These are phyloP conservation scores for Noccaea caerulescens DNA, from an alignment of 345 rosid genomes.

Conservation along the genomic window DNA sequence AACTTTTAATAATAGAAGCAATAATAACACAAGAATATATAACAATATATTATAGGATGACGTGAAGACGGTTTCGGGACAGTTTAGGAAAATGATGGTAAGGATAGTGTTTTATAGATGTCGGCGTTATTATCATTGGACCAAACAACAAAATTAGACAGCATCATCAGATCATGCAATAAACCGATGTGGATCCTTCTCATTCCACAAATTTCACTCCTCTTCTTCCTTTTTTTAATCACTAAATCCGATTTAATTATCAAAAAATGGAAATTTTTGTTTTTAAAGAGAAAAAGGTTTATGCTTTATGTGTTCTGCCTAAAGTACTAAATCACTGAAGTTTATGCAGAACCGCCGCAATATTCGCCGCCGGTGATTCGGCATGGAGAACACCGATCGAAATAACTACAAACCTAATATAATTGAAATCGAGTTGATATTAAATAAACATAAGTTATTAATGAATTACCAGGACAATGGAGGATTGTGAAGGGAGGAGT, in stretches of 20 bases:
- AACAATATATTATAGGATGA: conserved; percentile 17
- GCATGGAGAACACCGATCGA: conserved; percentile 9
- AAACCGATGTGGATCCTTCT: conserved; percentile 43
- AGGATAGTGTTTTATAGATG: conserved; percentile 41
- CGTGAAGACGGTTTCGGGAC: conserved; percentile 44
- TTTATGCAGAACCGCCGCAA: conserved; percentile 41
- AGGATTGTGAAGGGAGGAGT: conserved; percentile 62
- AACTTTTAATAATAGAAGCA: conserved; percentile 12
- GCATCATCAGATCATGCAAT: conserved; percentile 44
- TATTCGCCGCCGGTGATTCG: conserved; percentile 31
- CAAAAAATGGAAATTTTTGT: not conserved
- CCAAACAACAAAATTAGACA: conserved; percentile 28
- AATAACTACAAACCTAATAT: not conserved
- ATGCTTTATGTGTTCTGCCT: conserved; percentile 21
- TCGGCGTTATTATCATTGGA: conserved; percentile 45
- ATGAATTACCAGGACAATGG: conserved; percentile 71
- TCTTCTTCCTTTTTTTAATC: conserved; percentile 23
- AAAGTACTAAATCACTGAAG: conserved; percentile 23
- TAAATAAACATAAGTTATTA: not conserved
- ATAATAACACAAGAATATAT: conserved; percentile 12
- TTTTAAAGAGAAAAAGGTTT: not conserved
- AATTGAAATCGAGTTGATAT: not conserved
- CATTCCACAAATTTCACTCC: conserved; percentile 36
- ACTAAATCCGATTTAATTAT: conserved; percentile 2
- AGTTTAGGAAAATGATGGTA: conserved; percentile 36